Conservation (phyloP, 1,284 basidiomycete genomes). For the Sutorius eximius region DNA sequence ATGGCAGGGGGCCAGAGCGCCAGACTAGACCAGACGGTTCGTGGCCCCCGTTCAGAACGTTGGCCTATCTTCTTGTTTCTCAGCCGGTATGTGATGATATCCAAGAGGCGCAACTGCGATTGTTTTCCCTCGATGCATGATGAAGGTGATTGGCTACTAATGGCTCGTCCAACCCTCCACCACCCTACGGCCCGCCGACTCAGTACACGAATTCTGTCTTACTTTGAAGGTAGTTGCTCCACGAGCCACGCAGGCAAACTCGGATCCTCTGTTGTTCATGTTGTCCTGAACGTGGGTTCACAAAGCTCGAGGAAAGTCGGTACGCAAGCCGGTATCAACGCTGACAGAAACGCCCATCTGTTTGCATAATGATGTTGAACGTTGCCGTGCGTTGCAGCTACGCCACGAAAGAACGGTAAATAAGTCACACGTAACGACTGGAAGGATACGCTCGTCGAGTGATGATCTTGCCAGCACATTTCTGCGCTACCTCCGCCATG, state of each 20-base stretch:
- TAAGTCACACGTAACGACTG: too few species aligned
- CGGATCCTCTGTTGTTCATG: background rate
- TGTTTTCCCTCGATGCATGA: background rate
- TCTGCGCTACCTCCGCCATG: background rate
- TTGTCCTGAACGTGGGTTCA: background rate
- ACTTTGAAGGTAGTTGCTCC: background rate
- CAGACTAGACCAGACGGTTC: background rate
- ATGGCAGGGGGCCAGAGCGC: background rate
- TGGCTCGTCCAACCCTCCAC: background rate
- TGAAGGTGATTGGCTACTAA: background rate
- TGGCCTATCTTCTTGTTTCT: background rate
- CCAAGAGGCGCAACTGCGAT: background rate
- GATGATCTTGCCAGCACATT: background rate
- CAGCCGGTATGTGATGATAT: background rate
- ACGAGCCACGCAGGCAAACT: background rate
- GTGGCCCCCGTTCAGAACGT: background rate
- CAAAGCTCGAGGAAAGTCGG: background rate
- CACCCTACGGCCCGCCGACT: background rate
- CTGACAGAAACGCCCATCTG: background rate
- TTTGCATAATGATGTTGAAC: too few species aligned
- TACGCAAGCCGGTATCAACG: background rate
- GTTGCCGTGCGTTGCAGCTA: background rate
- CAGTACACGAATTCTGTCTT: background rate
- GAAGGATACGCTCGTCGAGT: background rate
- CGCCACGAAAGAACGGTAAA: background rate